Base-by-base conservation (phyloP, 2,329 filamentous ascomycete genomes). In the Hypoxylon sp. region DNA sequence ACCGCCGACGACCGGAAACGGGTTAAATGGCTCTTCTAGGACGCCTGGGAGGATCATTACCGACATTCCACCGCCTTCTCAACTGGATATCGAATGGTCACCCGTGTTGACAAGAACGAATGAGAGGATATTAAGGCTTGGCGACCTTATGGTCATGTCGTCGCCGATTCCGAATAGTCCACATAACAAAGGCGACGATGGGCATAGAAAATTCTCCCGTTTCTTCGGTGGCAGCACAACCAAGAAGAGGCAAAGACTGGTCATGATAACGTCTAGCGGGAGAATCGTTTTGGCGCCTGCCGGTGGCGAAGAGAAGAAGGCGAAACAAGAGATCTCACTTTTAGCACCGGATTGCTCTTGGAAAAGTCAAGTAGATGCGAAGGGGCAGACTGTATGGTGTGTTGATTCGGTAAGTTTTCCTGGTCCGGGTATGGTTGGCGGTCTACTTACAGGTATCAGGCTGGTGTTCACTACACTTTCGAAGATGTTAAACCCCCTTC, bases 51-150 rank as follows among this genome's bases (percentile, higher is more conserved):
- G 93, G 64, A 89, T 97, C 63, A 96, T 99, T 64, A 98, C 95
- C 0, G 95, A 99, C 77, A 84, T 99, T 8, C 93, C 95, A 15
- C 94, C 95, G n/a, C 95, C 95, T 0, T 97, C 92, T 52, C 95
- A 98, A 76, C 82, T 99, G 24, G 95, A 99, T 74, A 97, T 99
- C 59, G 95, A 99, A 78, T 99, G 95, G 95, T 97, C 94, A 0
- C 95, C 95, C 0, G 94, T 99, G 4, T 82, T 99, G 57, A 97
- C 92, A 8, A 89, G 90, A 72, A 90, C 88, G 62, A 97, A 98
- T 73, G 95, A 99, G 78, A 88, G 95, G 34, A 99, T 99, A 70
- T 78, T 99, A 66, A 97, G 97, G 77, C 83, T 99, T 20, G 95
- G 95, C 1, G 97, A 99, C 72, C 81, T 97, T 67, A 87, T 93